Evolutionary conservation across 148 eudicot species (phyloP).

Genomic region (Silene uniflora): DNA sequence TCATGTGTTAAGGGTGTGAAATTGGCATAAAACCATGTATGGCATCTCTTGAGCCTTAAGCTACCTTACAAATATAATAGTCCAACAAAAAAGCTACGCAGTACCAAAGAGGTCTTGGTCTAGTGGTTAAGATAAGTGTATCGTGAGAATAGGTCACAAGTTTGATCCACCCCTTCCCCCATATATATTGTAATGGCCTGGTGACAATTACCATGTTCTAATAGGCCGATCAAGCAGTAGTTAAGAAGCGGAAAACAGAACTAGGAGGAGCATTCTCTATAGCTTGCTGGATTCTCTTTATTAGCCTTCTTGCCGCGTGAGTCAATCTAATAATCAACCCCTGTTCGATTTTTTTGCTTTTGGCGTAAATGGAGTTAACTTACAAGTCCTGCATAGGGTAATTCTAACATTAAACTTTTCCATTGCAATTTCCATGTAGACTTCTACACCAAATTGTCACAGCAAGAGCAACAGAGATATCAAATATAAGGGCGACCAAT

Average conservation of each 20-base stretch:
- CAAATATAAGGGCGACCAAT: constrained; percentile 66
- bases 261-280: constrained; percentile 87
- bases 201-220: neutral
- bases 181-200: no score
- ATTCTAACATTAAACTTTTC: neutral
- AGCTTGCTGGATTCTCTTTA: constrained; percentile 87
- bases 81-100: no score
- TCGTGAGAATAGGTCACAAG: no score
- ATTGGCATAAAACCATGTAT: no score
- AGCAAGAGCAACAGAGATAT: constrained; percentile 57
- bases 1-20: no score
- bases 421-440: constrained; percentile 28
- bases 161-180: no score
- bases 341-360: no score
- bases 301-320: constrained; percentile 75
- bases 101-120: no score
- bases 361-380: no score
- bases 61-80: no score
- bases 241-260: constrained; percentile 81
- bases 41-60: no score
- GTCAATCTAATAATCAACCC: constrained; percentile 19
- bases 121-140: no score
- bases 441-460: constrained; percentile 62
- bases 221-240: constrained; percentile 68
- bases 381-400: neutral